A percentile compares a stretch with the other conserved stretches of the same genome.
Evolutionary conservation across 768 basidiomycete genomes (phyloP).

Genomic region (Psilocybe sp.): DNA sequence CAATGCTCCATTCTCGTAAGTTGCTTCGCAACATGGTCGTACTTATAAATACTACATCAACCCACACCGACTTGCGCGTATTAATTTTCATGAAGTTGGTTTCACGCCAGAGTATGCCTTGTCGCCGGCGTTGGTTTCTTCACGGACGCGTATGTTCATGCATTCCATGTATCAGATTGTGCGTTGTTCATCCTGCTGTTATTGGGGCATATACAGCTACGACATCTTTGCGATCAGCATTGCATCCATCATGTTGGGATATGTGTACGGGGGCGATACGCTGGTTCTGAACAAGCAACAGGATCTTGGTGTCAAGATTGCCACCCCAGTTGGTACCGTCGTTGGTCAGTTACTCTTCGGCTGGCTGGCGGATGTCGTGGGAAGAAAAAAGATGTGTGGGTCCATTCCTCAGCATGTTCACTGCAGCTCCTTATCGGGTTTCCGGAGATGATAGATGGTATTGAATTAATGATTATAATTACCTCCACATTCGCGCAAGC

Average conservation of each 20-base stretch:
- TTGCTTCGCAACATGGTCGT: constrained; percentile 1
- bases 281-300: constrained; percentile 55
- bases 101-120: constrained; percentile 76
- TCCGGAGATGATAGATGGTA: constrained; percentile 42
- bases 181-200: not conserved
- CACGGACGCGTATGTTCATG: constrained; percentile 65
- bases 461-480: constrained; percentile 82
- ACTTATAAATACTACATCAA: too few species aligned
- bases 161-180: not conserved
- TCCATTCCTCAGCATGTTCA: constrained; percentile 7
- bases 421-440: not conserved
- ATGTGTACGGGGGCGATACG: constrained; percentile 56
- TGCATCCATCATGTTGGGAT: constrained; percentile 78
- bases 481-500: constrained; percentile 78
- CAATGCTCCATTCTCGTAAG: constrained; percentile 80
- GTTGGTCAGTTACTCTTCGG: constrained; percentile 78
- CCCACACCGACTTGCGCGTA: not conserved
- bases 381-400: constrained; percentile 80
- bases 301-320: constrained; percentile 75
- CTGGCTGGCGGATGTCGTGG: constrained; percentile 76
- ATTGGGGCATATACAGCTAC: constrained; percentile 38
- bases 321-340: constrained; percentile 73
- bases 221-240: constrained; percentile 92
- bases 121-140: constrained; percentile 87
- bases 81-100: constrained; percentile 52